A percentile compares a stretch with the other conserved stretches of the same genome.
Evolutionary conservation across 2,329 filamentous ascomycete genomes (phyloP).

Genomic region (Cladobotryum protrusum): DNA sequence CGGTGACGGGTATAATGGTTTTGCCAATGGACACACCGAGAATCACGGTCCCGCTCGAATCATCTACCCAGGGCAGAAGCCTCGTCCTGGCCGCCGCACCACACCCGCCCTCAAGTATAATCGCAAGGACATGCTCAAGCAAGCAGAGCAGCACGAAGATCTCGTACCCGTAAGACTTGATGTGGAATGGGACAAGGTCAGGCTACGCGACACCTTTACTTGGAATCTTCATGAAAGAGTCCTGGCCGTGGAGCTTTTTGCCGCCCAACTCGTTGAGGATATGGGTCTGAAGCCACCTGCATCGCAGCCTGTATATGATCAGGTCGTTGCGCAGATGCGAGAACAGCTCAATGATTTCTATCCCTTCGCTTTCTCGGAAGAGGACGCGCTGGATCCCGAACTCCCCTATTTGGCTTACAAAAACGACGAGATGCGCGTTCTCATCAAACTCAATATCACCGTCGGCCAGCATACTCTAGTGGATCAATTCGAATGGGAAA

Average conservation of each 20-base stretch:
- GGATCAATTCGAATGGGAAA: constrained; percentile 98
- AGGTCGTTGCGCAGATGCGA: constrained; percentile 62
- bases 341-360: constrained; percentile 93
- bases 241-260: constrained; percentile 73
- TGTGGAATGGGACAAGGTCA: constrained; percentile 92
- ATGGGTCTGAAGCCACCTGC: constrained; percentile 72
- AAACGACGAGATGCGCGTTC: constrained; percentile 96
- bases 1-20: constrained; percentile 77
- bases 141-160: constrained; percentile 87
- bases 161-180: constrained; percentile 87
- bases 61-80: constrained; percentile 73
- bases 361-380: constrained; percentile 82
- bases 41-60: constrained; percentile 55
- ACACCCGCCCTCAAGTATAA: constrained; percentile 67
- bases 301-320: constrained; percentile 55
- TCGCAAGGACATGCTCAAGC: constrained; percentile 73
- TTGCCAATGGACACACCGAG: constrained; percentile 81
- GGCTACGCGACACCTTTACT: constrained; percentile 93
- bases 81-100: constrained; percentile 68
- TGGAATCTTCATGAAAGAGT: constrained; percentile 96
- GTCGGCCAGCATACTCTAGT: constrained; percentile 91
- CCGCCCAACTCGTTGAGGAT: constrained; percentile 85
- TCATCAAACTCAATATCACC: constrained; percentile 95
- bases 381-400: constrained; percentile 83
- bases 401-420: constrained; percentile 92